A percentile compares a stretch with the other conserved stretches of the same genome.
Evolutionary conservation across 148 eudicot species (phyloP).

Genomic region (Arbutus unedo): DNA sequence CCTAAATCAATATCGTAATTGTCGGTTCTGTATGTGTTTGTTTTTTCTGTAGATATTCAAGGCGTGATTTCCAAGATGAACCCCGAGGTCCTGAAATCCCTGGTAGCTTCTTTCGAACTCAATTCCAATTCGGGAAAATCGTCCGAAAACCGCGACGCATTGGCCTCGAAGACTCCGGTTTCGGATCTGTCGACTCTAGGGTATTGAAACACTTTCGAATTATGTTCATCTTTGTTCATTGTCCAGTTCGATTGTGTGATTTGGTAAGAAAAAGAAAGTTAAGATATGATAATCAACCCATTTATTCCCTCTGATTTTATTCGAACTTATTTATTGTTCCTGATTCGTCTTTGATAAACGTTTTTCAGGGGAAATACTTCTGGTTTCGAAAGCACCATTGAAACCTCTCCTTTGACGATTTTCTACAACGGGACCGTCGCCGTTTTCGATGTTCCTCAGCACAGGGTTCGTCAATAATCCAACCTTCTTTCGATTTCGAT

Average conservation of each 20-base stretch:
- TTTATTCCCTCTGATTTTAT: no score
- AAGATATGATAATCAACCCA: no score
- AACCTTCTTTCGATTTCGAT: neutral
- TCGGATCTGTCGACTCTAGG: neutral
- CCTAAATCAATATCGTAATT: no score
- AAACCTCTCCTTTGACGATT: constrained; percentile 51
- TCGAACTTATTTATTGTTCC: no score
- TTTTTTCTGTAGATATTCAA: constrained; percentile 25
- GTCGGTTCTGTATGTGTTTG: no score
- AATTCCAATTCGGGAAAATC: neutral
- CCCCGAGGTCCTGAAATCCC: constrained; percentile 57
- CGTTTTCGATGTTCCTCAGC: constrained; percentile 46
- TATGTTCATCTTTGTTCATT: neutral
- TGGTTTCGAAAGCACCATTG: neutral
- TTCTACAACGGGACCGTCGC: constrained; percentile 59
- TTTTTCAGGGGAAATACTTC: constrained; percentile 8
- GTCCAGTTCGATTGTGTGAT: no score
- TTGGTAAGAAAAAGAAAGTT: no score
- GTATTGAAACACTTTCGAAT: constrained; percentile 8
- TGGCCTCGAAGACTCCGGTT: neutral
- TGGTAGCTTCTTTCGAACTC: constrained; percentile 28
- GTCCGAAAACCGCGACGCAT: neutral
- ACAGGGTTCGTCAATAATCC: constrained; percentile 25
- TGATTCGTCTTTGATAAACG: neutral
- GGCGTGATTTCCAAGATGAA: constrained; percentile 55